Evolutionary conservation across 1,284 basidiomycete genomes (phyloP).

Genomic region (Trichosporon faecale): DNA sequence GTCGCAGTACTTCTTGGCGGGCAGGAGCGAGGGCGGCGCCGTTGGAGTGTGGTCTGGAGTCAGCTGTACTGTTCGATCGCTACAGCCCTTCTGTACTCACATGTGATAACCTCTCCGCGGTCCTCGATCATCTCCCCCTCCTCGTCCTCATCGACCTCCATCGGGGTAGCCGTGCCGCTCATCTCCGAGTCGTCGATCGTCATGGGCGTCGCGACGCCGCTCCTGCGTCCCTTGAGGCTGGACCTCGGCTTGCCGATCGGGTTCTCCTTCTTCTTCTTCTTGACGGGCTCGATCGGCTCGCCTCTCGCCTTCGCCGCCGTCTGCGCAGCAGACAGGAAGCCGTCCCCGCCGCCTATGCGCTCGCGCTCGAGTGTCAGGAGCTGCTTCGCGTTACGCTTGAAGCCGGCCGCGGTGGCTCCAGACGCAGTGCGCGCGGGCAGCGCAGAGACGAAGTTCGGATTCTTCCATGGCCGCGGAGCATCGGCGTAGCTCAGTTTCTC

Average conservation of each 20-base stretch:
- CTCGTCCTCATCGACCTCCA: slow-evolving; percentile 14
- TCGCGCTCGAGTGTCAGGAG: slow-evolving; percentile 49
- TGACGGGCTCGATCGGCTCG: slow-evolving; percentile 38
- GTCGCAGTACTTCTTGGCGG: slow-evolving; percentile 56
- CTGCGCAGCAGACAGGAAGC: slow-evolving; percentile 41
- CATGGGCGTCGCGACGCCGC: slow-evolving; percentile 33
- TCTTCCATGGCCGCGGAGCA: slow-evolving; percentile 47
- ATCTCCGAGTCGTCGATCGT: slow-evolving; percentile 25
- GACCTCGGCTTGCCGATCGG: slow-evolving; percentile 21
- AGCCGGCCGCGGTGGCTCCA: slow-evolving; percentile 29
- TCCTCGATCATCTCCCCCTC: slow-evolving; percentile 18
- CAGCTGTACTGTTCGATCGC: background rate
- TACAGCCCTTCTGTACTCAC: slow-evolving; percentile 30
- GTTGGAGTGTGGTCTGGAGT: slow-evolving; percentile 48
- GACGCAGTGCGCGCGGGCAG: slow-evolving; percentile 42
- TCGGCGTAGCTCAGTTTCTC: slow-evolving; percentile 47
- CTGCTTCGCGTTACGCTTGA: slow-evolving; percentile 49
- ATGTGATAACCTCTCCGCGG: slow-evolving; percentile 48
- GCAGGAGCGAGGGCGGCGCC: slow-evolving; percentile 50
- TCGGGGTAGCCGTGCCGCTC: slow-evolving; percentile 23
- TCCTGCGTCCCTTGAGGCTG: slow-evolving; percentile 15
- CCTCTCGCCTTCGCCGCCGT: slow-evolving; percentile 39
- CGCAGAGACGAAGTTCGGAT: slow-evolving; percentile 35
- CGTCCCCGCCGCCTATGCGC: slow-evolving; percentile 43
- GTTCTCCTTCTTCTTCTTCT: slow-evolving; percentile 44